Conservation (phyloP, 208 protist genomes). For the Wallacemonas sp. region DNA sequence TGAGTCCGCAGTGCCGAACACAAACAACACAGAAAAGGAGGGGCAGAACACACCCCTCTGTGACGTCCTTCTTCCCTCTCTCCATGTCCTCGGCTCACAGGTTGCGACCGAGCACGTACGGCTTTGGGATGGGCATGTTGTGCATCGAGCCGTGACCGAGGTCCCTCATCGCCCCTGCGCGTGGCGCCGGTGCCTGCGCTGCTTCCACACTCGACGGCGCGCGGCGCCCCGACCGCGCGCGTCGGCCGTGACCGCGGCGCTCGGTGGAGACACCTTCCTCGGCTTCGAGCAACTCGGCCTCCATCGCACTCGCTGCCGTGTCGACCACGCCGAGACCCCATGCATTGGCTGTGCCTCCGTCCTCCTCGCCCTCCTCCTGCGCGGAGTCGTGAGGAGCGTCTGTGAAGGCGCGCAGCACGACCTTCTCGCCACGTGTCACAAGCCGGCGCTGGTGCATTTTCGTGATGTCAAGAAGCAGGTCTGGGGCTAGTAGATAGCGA, state of each 20-base stretch:
- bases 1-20: no score
- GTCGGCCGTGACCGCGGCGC: no score
- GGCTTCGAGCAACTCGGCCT: neutral
- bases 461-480: constrained; percentile 78
- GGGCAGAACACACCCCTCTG: neutral
- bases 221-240: neutral
- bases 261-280: neutral
- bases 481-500: constrained; percentile 79
- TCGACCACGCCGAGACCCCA: no score
- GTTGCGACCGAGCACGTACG: constrained; percentile 70
- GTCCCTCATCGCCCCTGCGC: constrained; percentile 46
- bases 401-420: constrained; percentile 70
- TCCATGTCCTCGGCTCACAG: constrained; percentile 18
- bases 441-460: constrained; percentile 72
- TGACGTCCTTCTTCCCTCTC: neutral
- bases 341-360: constrained; percentile 14
- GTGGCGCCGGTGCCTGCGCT: neutral
- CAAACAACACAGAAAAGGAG: neutral
- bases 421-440: constrained; percentile 57
- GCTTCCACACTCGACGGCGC: neutral
- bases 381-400: constrained; percentile 34
- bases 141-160: constrained; percentile 76
- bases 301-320: neutral
- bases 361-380: constrained; percentile 13
- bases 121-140: constrained; percentile 76